Percentiles rank a stretch among this genome's conserved stretches.
phyloP scores from a whole-genome alignment of 306 rosid genomes.

The Acacia melanoxylon region DNA sequence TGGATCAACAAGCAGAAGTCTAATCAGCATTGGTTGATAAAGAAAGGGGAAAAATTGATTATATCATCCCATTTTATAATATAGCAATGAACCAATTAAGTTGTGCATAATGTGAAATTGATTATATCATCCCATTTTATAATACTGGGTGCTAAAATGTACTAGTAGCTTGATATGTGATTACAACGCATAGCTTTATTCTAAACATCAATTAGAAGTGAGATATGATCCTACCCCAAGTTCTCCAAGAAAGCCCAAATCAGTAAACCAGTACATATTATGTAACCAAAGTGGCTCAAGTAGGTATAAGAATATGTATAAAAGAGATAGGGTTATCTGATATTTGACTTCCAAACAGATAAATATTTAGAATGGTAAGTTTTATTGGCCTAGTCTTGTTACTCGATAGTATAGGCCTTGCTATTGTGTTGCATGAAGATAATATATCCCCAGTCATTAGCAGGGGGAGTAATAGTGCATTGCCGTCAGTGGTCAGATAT shows the following conservation, averaged over 20 bases:
- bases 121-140: no score
- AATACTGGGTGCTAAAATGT: no score
- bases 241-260: neutral
- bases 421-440: neutral
- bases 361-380: neutral
- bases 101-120: no score
- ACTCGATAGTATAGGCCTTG: neutral
- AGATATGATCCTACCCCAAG: neutral
- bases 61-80: no score
- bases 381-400: neutral
- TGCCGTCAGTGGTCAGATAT: neutral
- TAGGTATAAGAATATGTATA: neutral
- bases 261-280: neutral
- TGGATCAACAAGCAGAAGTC: slow-evolving; percentile 97
- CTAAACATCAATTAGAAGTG: neutral
- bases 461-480: neutral
- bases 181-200: neutral
- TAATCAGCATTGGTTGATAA: slow-evolving; percentile 91
- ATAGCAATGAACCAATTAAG: no score
- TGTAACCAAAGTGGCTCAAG: neutral
- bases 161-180: no score
- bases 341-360: neutral
- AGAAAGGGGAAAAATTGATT: slow-evolving; percentile 99
- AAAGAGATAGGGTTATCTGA: neutral
- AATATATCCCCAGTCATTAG: neutral